Evolutionary conservation across 2,329 filamentous ascomycete genomes (phyloP).

Genomic region (Clarireedia hainanense): DNA sequence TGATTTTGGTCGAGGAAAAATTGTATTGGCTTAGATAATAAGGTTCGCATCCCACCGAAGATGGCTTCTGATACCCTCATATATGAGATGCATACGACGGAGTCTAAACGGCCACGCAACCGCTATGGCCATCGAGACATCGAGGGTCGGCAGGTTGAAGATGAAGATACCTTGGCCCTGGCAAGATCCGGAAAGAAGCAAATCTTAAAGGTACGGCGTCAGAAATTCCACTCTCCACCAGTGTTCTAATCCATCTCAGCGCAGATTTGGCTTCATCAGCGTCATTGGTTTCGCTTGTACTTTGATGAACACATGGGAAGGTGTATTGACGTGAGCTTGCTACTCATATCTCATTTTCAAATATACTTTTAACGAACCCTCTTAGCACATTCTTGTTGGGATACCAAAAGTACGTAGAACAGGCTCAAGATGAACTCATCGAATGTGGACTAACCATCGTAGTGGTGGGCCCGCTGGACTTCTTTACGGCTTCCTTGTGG

Average conservation of each 20-base stretch:
- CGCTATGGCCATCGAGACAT: not conserved
- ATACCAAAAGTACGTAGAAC: not conserved
- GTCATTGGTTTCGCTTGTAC: slow-evolving; percentile 46
- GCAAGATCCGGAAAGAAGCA: slow-evolving; percentile 14
- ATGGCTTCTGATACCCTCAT: no score
- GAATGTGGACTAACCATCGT: not conserved
- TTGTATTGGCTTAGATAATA: no score
- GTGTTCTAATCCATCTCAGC: not conserved
- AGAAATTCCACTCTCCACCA: not conserved
- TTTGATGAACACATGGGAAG: slow-evolving; percentile 45
- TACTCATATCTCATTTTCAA: not conserved
- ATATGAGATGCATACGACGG: no score
- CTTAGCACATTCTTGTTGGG: not conserved
- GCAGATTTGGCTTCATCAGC: slow-evolving; percentile 39
- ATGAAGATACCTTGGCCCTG: not conserved
- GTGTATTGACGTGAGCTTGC: slow-evolving; percentile 27
- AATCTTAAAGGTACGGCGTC: slow-evolving; percentile 24
- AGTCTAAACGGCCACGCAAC: not conserved
- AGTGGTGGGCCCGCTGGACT: slow-evolving; percentile 47
- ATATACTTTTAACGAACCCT: not conserved
- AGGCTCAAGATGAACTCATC: not conserved
- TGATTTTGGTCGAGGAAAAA: no score
- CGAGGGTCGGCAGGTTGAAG: not conserved
- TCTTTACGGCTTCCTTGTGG: slow-evolving; percentile 43
- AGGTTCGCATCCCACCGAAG: no score